phyloP scores from a whole-genome alignment of 352 stramenopile genomes.

The Phytophthora niederhauseri region DNA sequence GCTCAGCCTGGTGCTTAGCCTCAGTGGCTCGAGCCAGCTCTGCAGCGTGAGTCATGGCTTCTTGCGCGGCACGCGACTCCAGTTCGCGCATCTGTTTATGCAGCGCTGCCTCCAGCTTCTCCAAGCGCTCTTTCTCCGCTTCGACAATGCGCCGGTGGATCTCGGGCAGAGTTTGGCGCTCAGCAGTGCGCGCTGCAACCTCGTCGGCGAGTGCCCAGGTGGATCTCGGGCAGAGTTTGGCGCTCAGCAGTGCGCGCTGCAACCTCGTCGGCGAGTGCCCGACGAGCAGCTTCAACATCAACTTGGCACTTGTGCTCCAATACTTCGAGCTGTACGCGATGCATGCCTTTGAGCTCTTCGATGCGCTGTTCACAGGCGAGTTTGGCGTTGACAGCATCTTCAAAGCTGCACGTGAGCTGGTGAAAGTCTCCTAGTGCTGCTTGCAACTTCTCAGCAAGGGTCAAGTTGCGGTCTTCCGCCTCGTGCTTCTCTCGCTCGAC shows the following conservation, averaged over 20 bases:
- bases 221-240: slow-evolving; percentile 59
- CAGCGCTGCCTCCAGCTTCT: slow-evolving; percentile 62
- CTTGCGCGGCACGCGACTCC: slow-evolving; percentile 50
- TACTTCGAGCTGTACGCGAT: slow-evolving; percentile 63
- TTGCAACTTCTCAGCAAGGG: slow-evolving; percentile 69
- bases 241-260: slow-evolving; percentile 52
- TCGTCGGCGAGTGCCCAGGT: slow-evolving; percentile 62
- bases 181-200: slow-evolving; percentile 40
- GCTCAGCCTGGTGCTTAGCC: slow-evolving; percentile 47
- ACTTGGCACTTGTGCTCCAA: slow-evolving; percentile 63
- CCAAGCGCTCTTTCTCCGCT: slow-evolving; percentile 67
- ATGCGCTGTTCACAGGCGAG: slow-evolving; percentile 55
- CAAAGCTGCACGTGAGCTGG: slow-evolving; percentile 66
- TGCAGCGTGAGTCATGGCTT: slow-evolving; percentile 46
- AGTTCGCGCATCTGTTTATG: slow-evolving; percentile 58
- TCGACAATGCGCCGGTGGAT: slow-evolving; percentile 59
- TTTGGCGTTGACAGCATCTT: slow-evolving; percentile 53
- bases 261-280: slow-evolving; percentile 48
- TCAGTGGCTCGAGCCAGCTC: slow-evolving; percentile 47
- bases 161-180: slow-evolving; percentile 67
- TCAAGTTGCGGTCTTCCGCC: slow-evolving; percentile 54
- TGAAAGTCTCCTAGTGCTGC: slow-evolving; percentile 69
- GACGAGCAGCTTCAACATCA: slow-evolving; percentile 50
- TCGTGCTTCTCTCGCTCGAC: slow-evolving; percentile 45
- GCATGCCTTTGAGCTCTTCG: slow-evolving; percentile 47